Percentiles rank a stretch among this genome's conserved stretches.
These are phyloP conservation scores for Suhomyces emberorum DNA, from an alignment of 805 yeast genomes.

Conservation along the genomic window DNA sequence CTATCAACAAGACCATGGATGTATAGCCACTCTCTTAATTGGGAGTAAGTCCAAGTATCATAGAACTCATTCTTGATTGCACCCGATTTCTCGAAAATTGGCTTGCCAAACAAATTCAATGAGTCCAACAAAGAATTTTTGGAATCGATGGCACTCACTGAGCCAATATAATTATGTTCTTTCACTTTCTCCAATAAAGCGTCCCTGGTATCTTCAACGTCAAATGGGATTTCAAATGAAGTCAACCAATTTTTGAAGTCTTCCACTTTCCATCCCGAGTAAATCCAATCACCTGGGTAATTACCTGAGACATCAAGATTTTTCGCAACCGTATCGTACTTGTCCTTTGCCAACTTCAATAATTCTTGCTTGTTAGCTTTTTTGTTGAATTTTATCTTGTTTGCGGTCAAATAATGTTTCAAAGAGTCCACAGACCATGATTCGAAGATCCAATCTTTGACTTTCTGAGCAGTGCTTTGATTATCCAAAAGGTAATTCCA, in stretches of 20 bases:
- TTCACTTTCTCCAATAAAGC: constrained; percentile 46
- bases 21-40: constrained; percentile 53
- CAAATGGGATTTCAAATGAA: constrained; percentile 35
- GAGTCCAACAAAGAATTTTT: constrained; percentile 40
- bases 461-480: constrained; percentile 5
- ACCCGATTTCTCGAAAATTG: constrained; percentile 38
- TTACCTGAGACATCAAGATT: constrained; percentile 36
- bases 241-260: constrained; percentile 50
- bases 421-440: constrained; percentile 41
- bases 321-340: constrained; percentile 39
- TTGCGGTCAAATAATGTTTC: constrained; percentile 26
- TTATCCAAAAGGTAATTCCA: constrained; percentile 14
- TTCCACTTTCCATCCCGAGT: constrained; percentile 50
- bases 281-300: constrained; percentile 52
- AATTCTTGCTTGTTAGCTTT: constrained; percentile 37
- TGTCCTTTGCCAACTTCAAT: constrained; percentile 36
- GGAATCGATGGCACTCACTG: constrained; percentile 24
- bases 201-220: constrained; percentile 40
- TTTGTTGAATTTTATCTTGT: constrained; percentile 26
- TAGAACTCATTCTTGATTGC: constrained; percentile 42
- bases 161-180: constrained; percentile 43
- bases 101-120: constrained; percentile 32
- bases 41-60: constrained; percentile 52
- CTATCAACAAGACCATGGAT: constrained; percentile 30
- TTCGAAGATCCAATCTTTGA: constrained; percentile 46